Percentiles rank a stretch among this genome's conserved stretches.
Conservation (phyloP, 2,329 filamentous ascomycete species). For the Graphilbum sp. region DNA sequence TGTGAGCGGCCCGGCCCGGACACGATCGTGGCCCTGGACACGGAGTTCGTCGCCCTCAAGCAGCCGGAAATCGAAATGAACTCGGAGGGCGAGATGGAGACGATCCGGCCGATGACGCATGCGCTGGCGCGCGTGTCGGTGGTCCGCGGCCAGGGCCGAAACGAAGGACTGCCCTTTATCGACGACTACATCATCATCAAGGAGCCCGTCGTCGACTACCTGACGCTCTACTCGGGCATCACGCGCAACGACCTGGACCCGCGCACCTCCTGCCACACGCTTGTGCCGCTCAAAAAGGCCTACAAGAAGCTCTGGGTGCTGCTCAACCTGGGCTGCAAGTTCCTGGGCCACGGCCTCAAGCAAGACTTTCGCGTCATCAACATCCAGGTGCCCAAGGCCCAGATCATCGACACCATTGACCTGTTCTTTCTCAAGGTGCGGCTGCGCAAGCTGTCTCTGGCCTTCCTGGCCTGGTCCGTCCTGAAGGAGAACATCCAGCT, state of each 20-base stretch:
- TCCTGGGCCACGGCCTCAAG: slow-evolving; percentile 83
- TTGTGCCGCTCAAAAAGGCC: slow-evolving; percentile 74
- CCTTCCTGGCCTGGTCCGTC: slow-evolving; percentile 81
- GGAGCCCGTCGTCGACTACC: slow-evolving; percentile 85
- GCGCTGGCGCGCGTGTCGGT: slow-evolving; percentile 89
- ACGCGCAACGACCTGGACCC: slow-evolving; percentile 71
- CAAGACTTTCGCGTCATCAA: slow-evolving; percentile 98
- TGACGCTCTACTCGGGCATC: slow-evolving; percentile 90
- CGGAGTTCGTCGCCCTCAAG: slow-evolving; percentile 87
- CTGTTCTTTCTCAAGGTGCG: slow-evolving; percentile 72
- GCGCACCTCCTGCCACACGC: slow-evolving; percentile 59
- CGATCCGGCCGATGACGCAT: slow-evolving; percentile 77
- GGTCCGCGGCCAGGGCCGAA: slow-evolving; percentile 59
- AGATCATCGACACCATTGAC: slow-evolving; percentile 89
- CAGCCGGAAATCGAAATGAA: slow-evolving; percentile 94
- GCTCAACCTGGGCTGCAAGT: slow-evolving; percentile 83
- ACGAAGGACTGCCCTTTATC: slow-evolving; percentile 77
- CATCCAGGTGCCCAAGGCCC: slow-evolving; percentile 78
- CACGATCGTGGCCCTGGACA: slow-evolving; percentile 77
- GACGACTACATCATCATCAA: slow-evolving; percentile 92
- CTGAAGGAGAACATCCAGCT: slow-evolving; percentile 90
- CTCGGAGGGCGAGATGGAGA: slow-evolving; percentile 81
- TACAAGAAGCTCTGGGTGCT: slow-evolving; percentile 98
- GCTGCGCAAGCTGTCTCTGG: slow-evolving; percentile 73
- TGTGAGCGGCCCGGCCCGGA: slow-evolving; percentile 53